A percentile compares a stretch with the other conserved stretches of the same genome.
These are phyloP conservation scores for Nitzschia palea DNA, from an alignment of 108 stramenopile genomes.

Conservation along the genomic window DNA sequence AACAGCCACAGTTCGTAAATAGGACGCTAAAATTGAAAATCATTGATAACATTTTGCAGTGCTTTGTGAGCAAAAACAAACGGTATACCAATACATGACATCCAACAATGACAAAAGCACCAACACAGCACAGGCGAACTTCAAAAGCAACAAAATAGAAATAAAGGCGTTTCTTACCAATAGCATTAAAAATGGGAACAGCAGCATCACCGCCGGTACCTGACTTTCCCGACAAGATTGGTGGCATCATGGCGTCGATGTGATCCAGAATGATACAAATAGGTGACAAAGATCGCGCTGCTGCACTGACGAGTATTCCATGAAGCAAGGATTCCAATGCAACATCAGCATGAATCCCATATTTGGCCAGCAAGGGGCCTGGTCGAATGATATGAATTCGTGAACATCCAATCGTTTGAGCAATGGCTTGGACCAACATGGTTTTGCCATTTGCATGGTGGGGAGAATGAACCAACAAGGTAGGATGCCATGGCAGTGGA, in stretches of 20 bases:
- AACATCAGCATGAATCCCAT: constrained; percentile 72
- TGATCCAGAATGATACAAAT: constrained; percentile 79
- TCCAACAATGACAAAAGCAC: too few species aligned
- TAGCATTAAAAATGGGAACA: constrained; percentile 60
- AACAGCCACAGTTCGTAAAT: constrained; percentile 52
- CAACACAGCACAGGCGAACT: too few species aligned
- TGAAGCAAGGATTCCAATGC: constrained; percentile 74
- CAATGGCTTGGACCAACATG: constrained; percentile 57
- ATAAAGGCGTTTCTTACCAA: constrained; percentile 33
- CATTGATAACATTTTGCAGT: background rate
- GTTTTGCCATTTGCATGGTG: constrained; percentile 66
- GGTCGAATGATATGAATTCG: constrained; percentile 59
- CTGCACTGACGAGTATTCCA: constrained; percentile 49
- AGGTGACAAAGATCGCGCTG: constrained; percentile 24
- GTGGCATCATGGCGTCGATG: constrained; percentile 62
- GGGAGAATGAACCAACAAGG: constrained; percentile 50
- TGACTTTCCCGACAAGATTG: constrained; percentile 20
- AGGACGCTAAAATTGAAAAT: constrained; percentile 43
- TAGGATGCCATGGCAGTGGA: constrained; percentile 21
- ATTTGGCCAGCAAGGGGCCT: constrained; percentile 67
- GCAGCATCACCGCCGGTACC: constrained; percentile 62
- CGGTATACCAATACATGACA: too few species aligned
- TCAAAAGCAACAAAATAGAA: background rate
- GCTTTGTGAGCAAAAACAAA: background rate
- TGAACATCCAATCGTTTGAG: constrained; percentile 49